Percentiles rank a stretch among this genome's conserved stretches.
phyloP scores from a whole-genome alignment of 2,329 filamentous ascomycete genomes.

The Neopestalotiopsis clavispora region DNA sequence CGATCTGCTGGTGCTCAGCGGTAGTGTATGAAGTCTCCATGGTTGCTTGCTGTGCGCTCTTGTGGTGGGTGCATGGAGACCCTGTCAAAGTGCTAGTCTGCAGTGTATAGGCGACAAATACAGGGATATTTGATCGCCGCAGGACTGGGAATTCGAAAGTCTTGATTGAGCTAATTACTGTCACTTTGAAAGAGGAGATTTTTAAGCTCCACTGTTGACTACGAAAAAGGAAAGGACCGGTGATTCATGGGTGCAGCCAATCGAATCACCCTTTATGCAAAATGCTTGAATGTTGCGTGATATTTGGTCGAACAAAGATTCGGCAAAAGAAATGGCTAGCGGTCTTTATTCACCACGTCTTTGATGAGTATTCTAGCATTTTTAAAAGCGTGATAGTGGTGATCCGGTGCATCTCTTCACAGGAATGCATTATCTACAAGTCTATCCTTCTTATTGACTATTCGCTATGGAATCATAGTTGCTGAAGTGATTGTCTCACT shows the following conservation, averaged over 20 bases:
- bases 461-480: no score
- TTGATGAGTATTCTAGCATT: no score
- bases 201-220: neutral
- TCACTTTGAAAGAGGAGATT: neutral
- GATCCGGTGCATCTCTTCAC: no score
- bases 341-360: no score
- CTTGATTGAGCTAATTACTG: neutral
- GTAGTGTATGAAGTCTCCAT: neutral
- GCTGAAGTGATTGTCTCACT: neutral
- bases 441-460: no score
- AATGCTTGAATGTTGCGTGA: neutral
- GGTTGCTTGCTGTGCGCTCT: neutral
- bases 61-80: neutral
- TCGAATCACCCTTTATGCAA: neutral
- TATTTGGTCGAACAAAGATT: no score
- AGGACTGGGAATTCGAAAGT: neutral
- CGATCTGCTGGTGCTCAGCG: neutral
- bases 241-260: neutral
- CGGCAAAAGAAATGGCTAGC: no score
- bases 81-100: no score
- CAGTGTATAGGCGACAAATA: neutral
- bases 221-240: neutral
- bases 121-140: neutral
- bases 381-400: no score
- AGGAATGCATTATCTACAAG: no score